Evolutionary conservation across 805 yeast genomes (phyloP).

Genomic region (Lipomyces orientalis): DNA sequence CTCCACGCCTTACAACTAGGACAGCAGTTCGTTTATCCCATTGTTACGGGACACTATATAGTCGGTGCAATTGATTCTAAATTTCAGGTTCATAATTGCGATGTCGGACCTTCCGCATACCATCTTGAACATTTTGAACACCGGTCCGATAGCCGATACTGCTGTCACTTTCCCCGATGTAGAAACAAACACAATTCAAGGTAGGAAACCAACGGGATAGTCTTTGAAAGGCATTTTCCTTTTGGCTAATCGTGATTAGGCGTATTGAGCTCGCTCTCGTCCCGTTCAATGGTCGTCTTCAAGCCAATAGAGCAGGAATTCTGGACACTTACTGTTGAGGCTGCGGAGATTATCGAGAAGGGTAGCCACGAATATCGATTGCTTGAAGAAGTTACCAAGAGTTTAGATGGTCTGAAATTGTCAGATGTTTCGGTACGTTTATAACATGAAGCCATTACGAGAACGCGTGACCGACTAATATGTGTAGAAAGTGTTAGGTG

Average conservation of each 20-base stretch:
- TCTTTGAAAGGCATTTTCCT: neutral
- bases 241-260: conserved; percentile 46
- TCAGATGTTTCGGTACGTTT: conserved; percentile 53
- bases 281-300: conserved; percentile 79
- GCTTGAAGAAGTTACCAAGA: conserved; percentile 70
- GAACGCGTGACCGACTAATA: neutral
- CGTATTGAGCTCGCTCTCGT: conserved; percentile 84
- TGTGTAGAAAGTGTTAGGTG: conserved; percentile 68
- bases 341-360: conserved; percentile 70
- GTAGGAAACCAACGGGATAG: conserved; percentile 20
- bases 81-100: neutral
- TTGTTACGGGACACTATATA: neutral
- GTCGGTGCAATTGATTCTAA: conserved; percentile 1
- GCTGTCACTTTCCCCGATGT: conserved; percentile 66
- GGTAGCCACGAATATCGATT: conserved; percentile 93
- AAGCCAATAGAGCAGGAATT: conserved; percentile 73
- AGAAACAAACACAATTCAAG: conserved; percentile 68
- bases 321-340: conserved; percentile 82
- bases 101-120: conserved; percentile 39
- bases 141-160: conserved; percentile 72
- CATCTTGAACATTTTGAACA: conserved; percentile 69
- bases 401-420: conserved; percentile 80
- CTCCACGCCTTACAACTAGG: neutral
- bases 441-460: conserved; percentile 32
- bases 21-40: neutral